Base-by-base conservation (phyloP, 495 filamentous ascomycete species). In the Alectoria sarmentosa region DNA sequence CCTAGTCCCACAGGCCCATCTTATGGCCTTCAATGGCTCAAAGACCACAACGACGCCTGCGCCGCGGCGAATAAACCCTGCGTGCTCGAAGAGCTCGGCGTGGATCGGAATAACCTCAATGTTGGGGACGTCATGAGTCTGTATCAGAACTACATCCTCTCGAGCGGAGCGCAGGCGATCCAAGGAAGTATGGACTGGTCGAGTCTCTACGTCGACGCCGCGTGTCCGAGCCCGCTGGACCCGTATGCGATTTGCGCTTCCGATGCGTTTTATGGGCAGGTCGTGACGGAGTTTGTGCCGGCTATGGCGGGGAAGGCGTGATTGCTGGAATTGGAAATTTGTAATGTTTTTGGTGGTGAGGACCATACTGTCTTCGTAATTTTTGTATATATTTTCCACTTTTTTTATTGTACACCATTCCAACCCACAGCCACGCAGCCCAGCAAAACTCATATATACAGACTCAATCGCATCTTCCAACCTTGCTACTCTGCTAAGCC, bases 21-120 rank as follows among this genome's bases (percentile, higher is more conserved):
- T 60, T 82, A 78, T 74, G 80, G 79, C 28, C 76, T 78, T 52
- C 73, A 77, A 58, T 88, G 86, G 86, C 76, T 88, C 62, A 75
- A 75, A 11, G 78, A 85, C 55, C 86, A 89, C 66, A 85, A 79
- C 1, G 76, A 72, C 0, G 78, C 81, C 2, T 84, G 82, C 59
- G 71, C 71, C 26, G 79, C 77, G 9, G 80, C 78, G n/a, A 77
- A 77, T 34, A 89, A 88, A 75, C 86, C 87, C 0, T 87, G 86
- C 42, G 76, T 89, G 21, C 78, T 85, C 59, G 86, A 89, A 66
- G 86, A 88, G 70, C 88, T 88, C 66, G 84, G 86, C 65, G 69
- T 81, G 48, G 78, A 74, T 4, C 76, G 68, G 55, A 66, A 74
- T 65, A 78, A 72, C 60, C 49, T 46, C 14, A 1, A 13, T 4